These are phyloP conservation scores for Saccharomyces hybrid DNA, from an alignment of 1,139 yeast species.

Conservation along the genomic window DNA sequence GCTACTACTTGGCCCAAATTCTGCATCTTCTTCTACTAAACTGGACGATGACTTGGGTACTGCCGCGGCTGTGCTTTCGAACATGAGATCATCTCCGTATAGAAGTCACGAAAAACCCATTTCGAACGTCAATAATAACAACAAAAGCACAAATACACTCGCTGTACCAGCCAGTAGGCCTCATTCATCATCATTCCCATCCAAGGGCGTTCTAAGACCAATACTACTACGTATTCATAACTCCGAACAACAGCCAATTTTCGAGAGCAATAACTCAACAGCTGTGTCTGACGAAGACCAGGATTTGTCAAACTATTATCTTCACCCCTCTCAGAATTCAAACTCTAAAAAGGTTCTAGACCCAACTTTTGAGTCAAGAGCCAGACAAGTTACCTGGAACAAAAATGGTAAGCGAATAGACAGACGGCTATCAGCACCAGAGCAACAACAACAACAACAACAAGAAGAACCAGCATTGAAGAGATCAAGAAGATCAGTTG, in stretches of 20 bases:
- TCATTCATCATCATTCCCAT: conserved; percentile 21
- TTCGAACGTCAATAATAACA: conserved; percentile 1
- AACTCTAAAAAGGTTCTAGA: not conserved
- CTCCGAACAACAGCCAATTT: not conserved
- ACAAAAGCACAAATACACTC: conserved; percentile 3
- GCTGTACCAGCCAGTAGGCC: conserved; percentile 15
- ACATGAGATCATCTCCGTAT: conserved; percentile 31
- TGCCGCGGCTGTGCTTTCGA: conserved; percentile 30
- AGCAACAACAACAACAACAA: conserved; percentile 4
- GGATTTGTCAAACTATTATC: conserved; percentile 3
- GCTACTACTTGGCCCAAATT: conserved; percentile 20
- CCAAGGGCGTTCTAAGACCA: conserved; percentile 18
- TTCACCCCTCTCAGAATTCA: not conserved
- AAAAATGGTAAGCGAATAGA: conserved; percentile 30
- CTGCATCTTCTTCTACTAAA: conserved; percentile 8
- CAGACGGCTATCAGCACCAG: conserved; percentile 17
- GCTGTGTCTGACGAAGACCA: conserved; percentile 16
- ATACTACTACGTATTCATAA: conserved; percentile 14
- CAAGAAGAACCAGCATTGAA: conserved; percentile 1
- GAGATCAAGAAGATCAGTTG: not conserved
- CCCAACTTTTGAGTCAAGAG: not conserved
- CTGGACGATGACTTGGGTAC: conserved; percentile 23
- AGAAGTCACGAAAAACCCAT: conserved; percentile 5
- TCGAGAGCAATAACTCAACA: conserved; percentile 8
- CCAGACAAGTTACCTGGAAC: conserved; percentile 29